These are phyloP conservation scores for Sphaerosporella brunnea DNA, from an alignment of 495 filamentous ascomycete genomes.

Conservation along the genomic window DNA sequence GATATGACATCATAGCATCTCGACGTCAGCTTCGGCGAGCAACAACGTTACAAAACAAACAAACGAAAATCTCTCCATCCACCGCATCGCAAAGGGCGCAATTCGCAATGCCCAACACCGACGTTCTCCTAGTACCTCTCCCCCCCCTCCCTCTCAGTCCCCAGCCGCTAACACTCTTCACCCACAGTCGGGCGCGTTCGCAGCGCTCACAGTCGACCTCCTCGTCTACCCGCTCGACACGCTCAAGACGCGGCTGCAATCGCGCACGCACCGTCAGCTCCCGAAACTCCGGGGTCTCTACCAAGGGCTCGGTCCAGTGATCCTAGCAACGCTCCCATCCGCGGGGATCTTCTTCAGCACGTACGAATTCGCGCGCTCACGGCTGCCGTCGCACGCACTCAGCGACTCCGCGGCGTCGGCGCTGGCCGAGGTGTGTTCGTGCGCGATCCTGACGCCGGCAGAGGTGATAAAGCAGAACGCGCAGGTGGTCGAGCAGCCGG, in stretches of 20 bases:
- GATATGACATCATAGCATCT: no score
- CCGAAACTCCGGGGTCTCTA: constrained; percentile 55
- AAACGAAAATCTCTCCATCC: no score
- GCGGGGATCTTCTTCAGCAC: constrained; percentile 81
- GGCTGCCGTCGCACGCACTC: constrained; percentile 34
- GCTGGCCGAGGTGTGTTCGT: constrained; percentile 61
- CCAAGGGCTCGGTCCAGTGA: constrained; percentile 73
- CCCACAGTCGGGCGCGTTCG: constrained; percentile 61
- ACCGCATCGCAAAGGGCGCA: no score
- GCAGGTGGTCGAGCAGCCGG: constrained; percentile 36
- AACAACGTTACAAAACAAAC: no score
- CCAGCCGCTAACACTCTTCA: no score
- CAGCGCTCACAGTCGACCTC: constrained; percentile 63
- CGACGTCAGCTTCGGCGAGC: no score
- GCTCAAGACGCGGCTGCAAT: constrained; percentile 70
- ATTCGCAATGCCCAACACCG: no score
- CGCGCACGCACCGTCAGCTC: constrained; percentile 28
- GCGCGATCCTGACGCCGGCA: constrained; percentile 68
- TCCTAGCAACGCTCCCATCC: constrained; percentile 72
- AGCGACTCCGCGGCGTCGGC: constrained; percentile 56
- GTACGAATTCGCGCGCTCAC: constrained; percentile 59
- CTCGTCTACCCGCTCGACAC: constrained; percentile 73
- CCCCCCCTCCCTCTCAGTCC: no score
- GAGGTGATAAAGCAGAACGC: constrained; percentile 91
- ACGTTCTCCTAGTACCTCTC: no score